These are phyloP conservation scores for Craterostigma plantagineum DNA, from an alignment of 257 asterid species.

Conservation along the genomic window DNA sequence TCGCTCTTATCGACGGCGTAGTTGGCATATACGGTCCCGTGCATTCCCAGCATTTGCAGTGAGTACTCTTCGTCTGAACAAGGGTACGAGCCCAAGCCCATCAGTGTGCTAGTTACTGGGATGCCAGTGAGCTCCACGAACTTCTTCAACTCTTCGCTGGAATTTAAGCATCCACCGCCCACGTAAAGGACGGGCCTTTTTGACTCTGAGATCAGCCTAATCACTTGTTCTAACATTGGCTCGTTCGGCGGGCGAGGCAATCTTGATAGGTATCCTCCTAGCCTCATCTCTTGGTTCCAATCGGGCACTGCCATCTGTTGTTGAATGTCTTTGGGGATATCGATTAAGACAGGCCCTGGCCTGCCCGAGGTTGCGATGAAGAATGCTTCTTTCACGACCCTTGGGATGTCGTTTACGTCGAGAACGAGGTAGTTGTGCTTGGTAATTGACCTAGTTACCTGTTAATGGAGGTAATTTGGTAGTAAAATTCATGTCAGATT, in stretches of 20 bases:
- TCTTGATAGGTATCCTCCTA: conserved; percentile 45
- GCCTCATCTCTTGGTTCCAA: conserved; percentile 50
- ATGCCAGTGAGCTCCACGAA: conserved; percentile 56
- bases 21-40: conserved; percentile 71
- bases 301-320: conserved; percentile 63
- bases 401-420: conserved; percentile 57
- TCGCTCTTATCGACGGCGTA: conserved; percentile 66
- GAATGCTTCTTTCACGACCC: conserved; percentile 52
- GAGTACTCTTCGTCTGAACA: conserved; percentile 39
- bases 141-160: conserved; percentile 40
- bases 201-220: conserved; percentile 45
- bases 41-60: conserved; percentile 84
- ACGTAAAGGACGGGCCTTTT: conserved; percentile 61
- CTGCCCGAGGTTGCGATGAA: conserved; percentile 44
- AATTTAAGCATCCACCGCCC: conserved; percentile 78
- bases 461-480: too few species aligned
- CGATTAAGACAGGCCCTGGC: conserved; percentile 74
- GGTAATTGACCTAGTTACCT: conserved; percentile 61
- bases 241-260: conserved; percentile 34
- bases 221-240: conserved; percentile 29
- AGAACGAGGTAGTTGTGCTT: conserved; percentile 71
- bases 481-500: too few species aligned
- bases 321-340: conserved; percentile 69
- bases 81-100: conserved; percentile 69
- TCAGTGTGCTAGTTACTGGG: conserved; percentile 66